A percentile compares a stretch with the other conserved stretches of the same genome.
These are phyloP conservation scores for Eucalyptus regnans DNA, from an alignment of 345 rosid species.

Conservation along the genomic window DNA sequence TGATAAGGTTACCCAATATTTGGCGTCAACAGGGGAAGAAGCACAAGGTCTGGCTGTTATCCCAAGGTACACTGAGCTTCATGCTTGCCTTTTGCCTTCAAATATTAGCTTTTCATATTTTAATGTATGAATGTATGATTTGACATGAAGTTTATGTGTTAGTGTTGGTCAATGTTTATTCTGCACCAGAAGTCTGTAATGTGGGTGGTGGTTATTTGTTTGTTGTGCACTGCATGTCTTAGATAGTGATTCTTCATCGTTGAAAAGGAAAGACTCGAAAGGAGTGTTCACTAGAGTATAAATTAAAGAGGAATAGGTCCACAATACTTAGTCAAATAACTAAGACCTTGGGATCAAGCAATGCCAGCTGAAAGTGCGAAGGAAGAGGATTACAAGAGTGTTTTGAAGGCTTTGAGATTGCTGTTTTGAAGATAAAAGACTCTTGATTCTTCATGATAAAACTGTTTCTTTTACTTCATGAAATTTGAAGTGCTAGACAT, in stretches of 20 bases:
- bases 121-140: not conserved
- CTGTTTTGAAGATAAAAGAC: not conserved
- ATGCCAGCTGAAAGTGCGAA: not conserved
- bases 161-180: not conserved
- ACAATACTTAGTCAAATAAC: not conserved
- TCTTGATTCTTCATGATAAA: not conserved
- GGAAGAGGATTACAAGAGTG: not conserved
- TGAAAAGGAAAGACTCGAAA: not conserved
- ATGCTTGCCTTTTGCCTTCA: not conserved
- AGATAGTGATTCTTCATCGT: not conserved
- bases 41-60: constrained; percentile 65
- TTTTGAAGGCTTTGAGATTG: not conserved
- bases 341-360: not conserved
- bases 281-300: not conserved
- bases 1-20: constrained; percentile 58
- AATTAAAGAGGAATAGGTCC: not conserved
- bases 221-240: not conserved
- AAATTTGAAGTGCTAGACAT: not conserved
- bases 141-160: not conserved
- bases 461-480: not conserved
- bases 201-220: not conserved
- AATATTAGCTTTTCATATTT: not conserved
- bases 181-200: not conserved
- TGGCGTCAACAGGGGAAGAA: constrained; percentile 49
- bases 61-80: constrained; percentile 31